phyloP scores from a whole-genome alignment of 2,329 filamentous ascomycete species.

The Knufia petricola region DNA sequence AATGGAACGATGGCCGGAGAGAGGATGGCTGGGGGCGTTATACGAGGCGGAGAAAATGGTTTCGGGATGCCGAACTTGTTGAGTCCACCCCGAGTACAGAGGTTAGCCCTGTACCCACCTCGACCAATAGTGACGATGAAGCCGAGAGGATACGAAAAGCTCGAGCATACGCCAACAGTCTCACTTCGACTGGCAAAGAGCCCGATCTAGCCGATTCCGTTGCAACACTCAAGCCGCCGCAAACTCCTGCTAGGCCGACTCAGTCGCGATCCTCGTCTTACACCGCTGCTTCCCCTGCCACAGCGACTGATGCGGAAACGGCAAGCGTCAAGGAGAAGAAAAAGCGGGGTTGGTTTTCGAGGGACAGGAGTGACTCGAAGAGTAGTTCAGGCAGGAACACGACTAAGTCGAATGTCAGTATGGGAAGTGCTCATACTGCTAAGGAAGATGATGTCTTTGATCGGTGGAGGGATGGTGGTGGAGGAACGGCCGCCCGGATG shows the following conservation, averaged over 20 bases:
- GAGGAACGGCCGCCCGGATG: background rate
- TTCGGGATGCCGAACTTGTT: slow-evolving; percentile 87
- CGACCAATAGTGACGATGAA: slow-evolving; percentile 18
- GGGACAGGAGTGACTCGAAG: slow-evolving; percentile 5
- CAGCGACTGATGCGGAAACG: background rate
- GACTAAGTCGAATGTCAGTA: background rate
- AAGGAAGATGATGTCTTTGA: slow-evolving; percentile 20
- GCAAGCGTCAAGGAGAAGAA: slow-evolving; percentile 1
- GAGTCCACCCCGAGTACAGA: slow-evolving; percentile 50
- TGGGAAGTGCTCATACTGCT: slow-evolving; percentile 12
- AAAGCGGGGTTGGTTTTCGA: slow-evolving; percentile 6
- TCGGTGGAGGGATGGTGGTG: slow-evolving; percentile 15
- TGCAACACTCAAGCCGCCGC: slow-evolving; percentile 6
- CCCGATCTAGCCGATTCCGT: slow-evolving; percentile 8
- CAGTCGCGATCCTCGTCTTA: slow-evolving; percentile 1
- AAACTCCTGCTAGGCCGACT: background rate
- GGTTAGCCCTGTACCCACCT: slow-evolving; percentile 35
- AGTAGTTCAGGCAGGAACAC: background rate
- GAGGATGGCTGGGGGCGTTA: slow-evolving; percentile 93
- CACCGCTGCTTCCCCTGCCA: background rate
- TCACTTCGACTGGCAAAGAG: slow-evolving; percentile 8
- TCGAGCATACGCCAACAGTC: slow-evolving; percentile 16
- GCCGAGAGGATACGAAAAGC: slow-evolving; percentile 16
- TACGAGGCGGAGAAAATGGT: slow-evolving; percentile 90
- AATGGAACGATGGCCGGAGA: slow-evolving; percentile 84